These are phyloP conservation scores for Hirsutella thompsonii DNA, from an alignment of 2,329 filamentous ascomycete species.

Conservation along the genomic window DNA sequence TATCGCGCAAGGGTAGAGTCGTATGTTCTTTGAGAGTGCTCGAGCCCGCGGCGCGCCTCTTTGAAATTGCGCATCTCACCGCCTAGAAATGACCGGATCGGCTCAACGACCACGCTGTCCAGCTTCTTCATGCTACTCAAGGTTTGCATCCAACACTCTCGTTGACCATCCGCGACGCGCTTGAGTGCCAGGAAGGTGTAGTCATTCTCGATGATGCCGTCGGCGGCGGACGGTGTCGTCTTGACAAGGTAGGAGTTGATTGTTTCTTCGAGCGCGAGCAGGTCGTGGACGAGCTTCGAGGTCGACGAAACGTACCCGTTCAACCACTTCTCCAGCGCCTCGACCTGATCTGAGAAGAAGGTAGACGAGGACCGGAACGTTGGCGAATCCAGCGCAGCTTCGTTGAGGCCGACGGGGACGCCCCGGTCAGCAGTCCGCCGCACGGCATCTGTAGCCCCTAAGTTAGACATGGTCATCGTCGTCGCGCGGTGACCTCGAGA, in stretches of 20 bases:
- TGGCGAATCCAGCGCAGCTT: conserved; percentile 91
- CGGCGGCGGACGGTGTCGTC: conserved; percentile 64
- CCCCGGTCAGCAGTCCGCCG: conserved; percentile 19
- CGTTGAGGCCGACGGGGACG: conserved; percentile 74
- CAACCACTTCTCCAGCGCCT: conserved; percentile 86
- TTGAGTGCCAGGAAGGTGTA: conserved; percentile 83
- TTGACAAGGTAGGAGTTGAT: conserved; percentile 66
- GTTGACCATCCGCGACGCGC: conserved; percentile 71
- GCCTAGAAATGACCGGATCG: conserved; percentile 64
- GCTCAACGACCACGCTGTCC: conserved; percentile 66
- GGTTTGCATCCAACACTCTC: conserved; percentile 75
- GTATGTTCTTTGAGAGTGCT: conserved; percentile 70
- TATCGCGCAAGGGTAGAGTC: conserved; percentile 75
- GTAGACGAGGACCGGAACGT: conserved; percentile 80
- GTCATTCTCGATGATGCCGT: conserved; percentile 85
- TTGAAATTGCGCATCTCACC: conserved; percentile 78
- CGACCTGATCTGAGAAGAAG: conserved; percentile 86
- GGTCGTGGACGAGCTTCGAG: conserved; percentile 43
- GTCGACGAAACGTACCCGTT: conserved; percentile 44
- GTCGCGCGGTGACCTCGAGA: not conserved
- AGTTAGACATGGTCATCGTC: conserved; percentile 8
- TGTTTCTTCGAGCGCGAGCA: conserved; percentile 64
- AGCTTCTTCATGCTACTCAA: conserved; percentile 64
- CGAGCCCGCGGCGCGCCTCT: conserved; percentile 64
- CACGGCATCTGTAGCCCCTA: conserved; percentile 7